Evolutionary conservation across 2,329 filamentous ascomycete genomes (phyloP).

Genomic region (Amylocarpus encephaloides): DNA sequence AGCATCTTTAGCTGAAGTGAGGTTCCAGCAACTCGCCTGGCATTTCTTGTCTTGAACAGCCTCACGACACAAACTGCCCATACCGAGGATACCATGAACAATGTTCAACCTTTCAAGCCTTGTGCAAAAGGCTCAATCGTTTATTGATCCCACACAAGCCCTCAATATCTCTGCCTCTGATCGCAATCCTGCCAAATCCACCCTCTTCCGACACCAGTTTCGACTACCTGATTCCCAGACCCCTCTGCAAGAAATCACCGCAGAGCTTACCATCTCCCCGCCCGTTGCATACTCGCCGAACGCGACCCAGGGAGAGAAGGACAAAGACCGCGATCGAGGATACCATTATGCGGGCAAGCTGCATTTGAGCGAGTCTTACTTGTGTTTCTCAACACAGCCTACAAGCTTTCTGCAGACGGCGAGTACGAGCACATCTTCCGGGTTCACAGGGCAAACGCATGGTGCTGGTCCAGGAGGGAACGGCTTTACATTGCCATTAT

Average conservation of each 20-base stretch:
- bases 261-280: constrained; percentile 82
- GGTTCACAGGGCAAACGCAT: constrained; percentile 88
- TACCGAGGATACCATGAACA: constrained; percentile 30
- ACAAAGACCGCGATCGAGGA: constrained; percentile 58
- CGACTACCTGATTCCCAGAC: constrained; percentile 87
- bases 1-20: not conserved
- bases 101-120: constrained; percentile 70
- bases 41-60: not conserved
- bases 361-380: constrained; percentile 87
- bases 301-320: constrained; percentile 63
- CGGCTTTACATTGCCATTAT: constrained; percentile 91
- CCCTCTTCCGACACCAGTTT: constrained; percentile 93
- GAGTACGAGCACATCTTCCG: constrained; percentile 70
- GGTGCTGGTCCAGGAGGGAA: constrained; percentile 89
- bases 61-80: not conserved
- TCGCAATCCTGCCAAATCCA: constrained; percentile 80
- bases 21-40: not conserved
- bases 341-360: constrained; percentile 90
- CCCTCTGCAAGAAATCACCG: constrained; percentile 91
- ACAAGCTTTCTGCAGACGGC: constrained; percentile 79
- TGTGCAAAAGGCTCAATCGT: constrained; percentile 90
- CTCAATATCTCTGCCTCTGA: constrained; percentile 67
- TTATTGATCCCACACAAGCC: constrained; percentile 84
- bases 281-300: constrained; percentile 43
- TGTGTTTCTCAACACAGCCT: constrained; percentile 93